phyloP scores from a whole-genome alignment of 2,329 filamentous ascomycete species.

The Huntiella abstrusa region DNA sequence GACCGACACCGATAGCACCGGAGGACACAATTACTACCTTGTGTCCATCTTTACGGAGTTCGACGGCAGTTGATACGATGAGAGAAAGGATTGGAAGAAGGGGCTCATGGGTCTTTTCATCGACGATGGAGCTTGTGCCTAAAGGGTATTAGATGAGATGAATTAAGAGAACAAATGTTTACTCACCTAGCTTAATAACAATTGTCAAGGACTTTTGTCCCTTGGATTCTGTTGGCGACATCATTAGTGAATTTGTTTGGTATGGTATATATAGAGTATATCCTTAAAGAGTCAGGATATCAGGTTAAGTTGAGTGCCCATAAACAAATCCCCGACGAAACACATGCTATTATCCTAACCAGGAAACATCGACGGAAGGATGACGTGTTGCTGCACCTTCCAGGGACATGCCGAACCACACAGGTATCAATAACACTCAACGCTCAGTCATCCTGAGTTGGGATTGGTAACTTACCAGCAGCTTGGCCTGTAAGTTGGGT shows the following conservation, averaged over 20 bases:
- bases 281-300: no score
- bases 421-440: no score
- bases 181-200: constrained; percentile 73
- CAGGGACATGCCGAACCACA: no score
- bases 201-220: constrained; percentile 47
- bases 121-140: constrained; percentile 98
- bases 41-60: constrained; percentile 76
- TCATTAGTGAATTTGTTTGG: not conserved
- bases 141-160: constrained; percentile 13
- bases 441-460: no score
- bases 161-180: constrained; percentile 2
- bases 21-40: constrained; percentile 92
- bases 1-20: constrained; percentile 83
- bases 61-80: constrained; percentile 86
- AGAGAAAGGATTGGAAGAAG: constrained; percentile 75
- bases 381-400: no score
- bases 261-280: no score
- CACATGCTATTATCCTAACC: no score
- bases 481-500: no score
- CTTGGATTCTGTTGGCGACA: constrained; percentile 37
- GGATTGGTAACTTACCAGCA: no score
- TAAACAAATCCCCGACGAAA: no score
- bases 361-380: not conserved
- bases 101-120: constrained; percentile 87
- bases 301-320: no score